phyloP scores from a whole-genome alignment of 2,329 filamentous ascomycete genomes.

The Hirsutella thompsonii region DNA sequence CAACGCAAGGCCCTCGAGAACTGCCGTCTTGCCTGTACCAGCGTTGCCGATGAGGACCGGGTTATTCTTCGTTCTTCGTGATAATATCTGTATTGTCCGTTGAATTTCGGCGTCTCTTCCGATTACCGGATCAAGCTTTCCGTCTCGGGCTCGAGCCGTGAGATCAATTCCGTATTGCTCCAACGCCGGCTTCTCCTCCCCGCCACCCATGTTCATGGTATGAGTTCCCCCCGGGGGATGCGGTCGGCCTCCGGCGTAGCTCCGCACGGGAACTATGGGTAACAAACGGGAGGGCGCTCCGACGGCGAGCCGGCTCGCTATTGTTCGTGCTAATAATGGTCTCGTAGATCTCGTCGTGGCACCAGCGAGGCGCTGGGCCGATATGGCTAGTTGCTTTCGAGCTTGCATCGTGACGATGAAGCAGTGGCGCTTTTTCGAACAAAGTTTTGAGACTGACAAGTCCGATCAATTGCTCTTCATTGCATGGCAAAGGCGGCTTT shows the following conservation, averaged over 20 bases:
- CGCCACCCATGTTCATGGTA: slow-evolving; percentile 75
- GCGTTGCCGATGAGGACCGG: slow-evolving; percentile 87
- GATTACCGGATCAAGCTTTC: slow-evolving; percentile 92
- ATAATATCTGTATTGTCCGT: slow-evolving; percentile 86
- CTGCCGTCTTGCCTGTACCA: slow-evolving; percentile 88
- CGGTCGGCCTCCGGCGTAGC: slow-evolving; percentile 59
- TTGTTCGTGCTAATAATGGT: slow-evolving; percentile 14
- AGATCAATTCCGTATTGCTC: slow-evolving; percentile 89
- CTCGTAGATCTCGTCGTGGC: slow-evolving; percentile 15
- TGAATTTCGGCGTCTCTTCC: slow-evolving; percentile 87
- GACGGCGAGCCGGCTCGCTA: slow-evolving; percentile 10
- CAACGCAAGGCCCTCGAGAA: slow-evolving; percentile 79
- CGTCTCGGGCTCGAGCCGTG: slow-evolving; percentile 70
- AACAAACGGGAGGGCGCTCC: slow-evolving; percentile 15
- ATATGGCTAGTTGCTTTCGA: slow-evolving; percentile 23
- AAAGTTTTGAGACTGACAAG: neutral
- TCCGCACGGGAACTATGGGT: slow-evolving; percentile 29
- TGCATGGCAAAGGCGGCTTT: neutral
- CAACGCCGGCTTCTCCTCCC: slow-evolving; percentile 69
- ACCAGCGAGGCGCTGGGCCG: slow-evolving; percentile 23
- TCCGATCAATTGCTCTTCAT: neutral
- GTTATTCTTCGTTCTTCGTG: slow-evolving; percentile 88
- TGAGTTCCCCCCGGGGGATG: slow-evolving; percentile 88
- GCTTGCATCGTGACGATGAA: slow-evolving; percentile 24
- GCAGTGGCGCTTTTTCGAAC: neutral